Evolutionary conservation across 2,329 filamentous ascomycete species (phyloP).

Genomic region (Cladosporium oxysporum): DNA sequence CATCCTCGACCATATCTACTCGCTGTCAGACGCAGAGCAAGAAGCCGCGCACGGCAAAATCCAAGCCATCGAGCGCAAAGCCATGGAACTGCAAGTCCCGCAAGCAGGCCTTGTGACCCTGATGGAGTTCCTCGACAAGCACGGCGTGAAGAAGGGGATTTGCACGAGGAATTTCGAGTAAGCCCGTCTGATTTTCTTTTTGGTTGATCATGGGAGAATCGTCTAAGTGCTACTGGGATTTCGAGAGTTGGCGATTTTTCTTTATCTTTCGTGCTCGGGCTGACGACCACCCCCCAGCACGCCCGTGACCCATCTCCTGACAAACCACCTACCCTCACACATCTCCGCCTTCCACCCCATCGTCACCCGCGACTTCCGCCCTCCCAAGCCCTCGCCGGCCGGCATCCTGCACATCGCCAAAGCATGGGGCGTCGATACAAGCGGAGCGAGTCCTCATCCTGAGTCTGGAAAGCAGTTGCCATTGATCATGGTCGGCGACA

Average conservation of each 20-base stretch:
- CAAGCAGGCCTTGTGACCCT: conserved; percentile 77
- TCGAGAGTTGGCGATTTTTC: too few relatives aligned
- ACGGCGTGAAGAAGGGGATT: conserved; percentile 72
- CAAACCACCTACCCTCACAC: conserved; percentile 69
- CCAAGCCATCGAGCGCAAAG: conserved; percentile 73
- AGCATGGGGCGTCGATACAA: conserved; percentile 64
- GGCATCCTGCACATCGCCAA: conserved; percentile 84
- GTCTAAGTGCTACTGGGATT: too few relatives aligned
- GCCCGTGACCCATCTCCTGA: conserved; percentile 72
- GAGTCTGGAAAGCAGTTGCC: conserved; percentile 26
- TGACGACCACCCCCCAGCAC: conserved; percentile 39
- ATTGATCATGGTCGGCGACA: conserved; percentile 60
- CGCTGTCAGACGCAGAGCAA: conserved; percentile 62
- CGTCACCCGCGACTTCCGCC: conserved; percentile 78
- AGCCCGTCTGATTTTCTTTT: too few relatives aligned
- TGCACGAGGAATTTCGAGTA: conserved; percentile 92
- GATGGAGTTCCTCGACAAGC: conserved; percentile 77
- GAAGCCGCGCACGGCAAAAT: conserved; percentile 68
- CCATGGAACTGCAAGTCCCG: conserved; percentile 77
- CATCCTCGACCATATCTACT: conserved; percentile 86
- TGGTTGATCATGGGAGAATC: too few relatives aligned
- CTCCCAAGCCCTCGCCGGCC: conserved; percentile 83
- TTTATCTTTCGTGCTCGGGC: too few relatives aligned
- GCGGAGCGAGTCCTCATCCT: conserved; percentile 20
- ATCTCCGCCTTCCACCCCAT: conserved; percentile 68